phyloP scores from a whole-genome alignment of 2,329 filamentous ascomycete species.

The Aureobasidium namibiae region DNA sequence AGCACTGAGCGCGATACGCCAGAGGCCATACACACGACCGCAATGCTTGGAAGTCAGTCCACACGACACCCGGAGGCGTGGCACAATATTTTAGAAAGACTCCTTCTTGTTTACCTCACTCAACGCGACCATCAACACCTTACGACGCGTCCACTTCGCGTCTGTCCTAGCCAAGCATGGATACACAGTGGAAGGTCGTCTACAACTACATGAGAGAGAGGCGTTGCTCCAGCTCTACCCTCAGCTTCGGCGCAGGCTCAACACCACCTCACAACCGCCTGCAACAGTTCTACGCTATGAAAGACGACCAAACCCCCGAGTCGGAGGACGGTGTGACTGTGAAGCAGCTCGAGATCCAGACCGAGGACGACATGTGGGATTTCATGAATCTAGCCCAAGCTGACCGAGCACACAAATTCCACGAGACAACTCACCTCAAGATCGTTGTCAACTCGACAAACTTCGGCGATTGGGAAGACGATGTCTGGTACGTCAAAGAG shows the following conservation, averaged over 20 bases:
- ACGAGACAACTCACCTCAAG: background rate
- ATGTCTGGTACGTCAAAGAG: background rate
- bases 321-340: background rate
- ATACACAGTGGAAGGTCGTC: background rate
- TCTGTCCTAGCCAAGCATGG: background rate
- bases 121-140: background rate
- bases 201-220: background rate
- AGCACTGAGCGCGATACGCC: background rate
- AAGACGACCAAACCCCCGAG: background rate
- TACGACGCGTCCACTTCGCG: background rate
- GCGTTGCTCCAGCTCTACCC: background rate
- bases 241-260: background rate
- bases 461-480: constrained; percentile 10
- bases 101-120: background rate
- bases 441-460: background rate
- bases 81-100: background rate
- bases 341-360: background rate
- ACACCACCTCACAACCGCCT: background rate
- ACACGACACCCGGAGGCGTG: background rate
- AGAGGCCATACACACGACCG: background rate
- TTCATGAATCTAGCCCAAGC: background rate
- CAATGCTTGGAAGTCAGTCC: background rate
- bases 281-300: background rate
- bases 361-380: background rate
- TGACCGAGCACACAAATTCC: background rate